A percentile compares a stretch with the other conserved stretches of the same genome.
Evolutionary conservation across 441 rosid species (phyloP).

Genomic region (Croton setiger): DNA sequence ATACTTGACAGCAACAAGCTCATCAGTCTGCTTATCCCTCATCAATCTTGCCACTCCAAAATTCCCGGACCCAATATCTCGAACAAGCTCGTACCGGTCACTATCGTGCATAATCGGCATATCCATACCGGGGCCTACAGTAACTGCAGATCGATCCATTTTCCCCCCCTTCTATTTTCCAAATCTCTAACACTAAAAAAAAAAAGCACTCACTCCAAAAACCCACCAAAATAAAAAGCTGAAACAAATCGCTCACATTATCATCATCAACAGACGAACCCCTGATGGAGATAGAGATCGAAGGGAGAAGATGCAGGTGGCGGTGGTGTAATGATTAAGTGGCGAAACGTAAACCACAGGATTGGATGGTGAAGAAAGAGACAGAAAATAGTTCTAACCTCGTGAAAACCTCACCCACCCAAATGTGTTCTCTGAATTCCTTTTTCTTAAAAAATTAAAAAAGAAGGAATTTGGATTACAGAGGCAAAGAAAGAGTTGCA

Average conservation of each 20-base stretch:
- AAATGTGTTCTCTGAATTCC: background rate
- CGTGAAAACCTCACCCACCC: constrained; percentile 62
- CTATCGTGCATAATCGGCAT: constrained; percentile 96
- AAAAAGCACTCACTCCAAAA: background rate
- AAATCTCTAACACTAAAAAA: constrained; percentile 5
- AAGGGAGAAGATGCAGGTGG: constrained; percentile 12
- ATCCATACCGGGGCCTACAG: constrained; percentile 87
- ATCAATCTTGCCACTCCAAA: constrained; percentile 92
- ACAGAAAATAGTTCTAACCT: constrained; percentile 34
- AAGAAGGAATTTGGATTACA: constrained; percentile 3
- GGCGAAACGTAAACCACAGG: constrained; percentile 35
- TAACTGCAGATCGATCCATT: constrained; percentile 77
- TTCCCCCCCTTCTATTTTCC: constrained; percentile 14
- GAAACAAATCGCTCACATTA: constrained; percentile 28
- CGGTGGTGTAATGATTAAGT: constrained; percentile 24
- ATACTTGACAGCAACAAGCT: constrained; percentile 95
- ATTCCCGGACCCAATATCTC: constrained; percentile 92
- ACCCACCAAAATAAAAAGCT: constrained; percentile 10
- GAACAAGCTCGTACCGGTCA: constrained; percentile 86
- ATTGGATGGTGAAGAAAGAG: constrained; percentile 29
- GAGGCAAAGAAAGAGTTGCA: constrained; percentile 22
- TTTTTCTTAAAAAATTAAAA: too few relatives aligned
- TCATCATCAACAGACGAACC: constrained; percentile 18
- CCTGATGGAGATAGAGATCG: constrained; percentile 25
- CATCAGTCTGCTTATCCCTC: constrained; percentile 79